Conservation (phyloP, 2,329 filamentous ascomycete species). For the Neofusicoccum sp. region DNA sequence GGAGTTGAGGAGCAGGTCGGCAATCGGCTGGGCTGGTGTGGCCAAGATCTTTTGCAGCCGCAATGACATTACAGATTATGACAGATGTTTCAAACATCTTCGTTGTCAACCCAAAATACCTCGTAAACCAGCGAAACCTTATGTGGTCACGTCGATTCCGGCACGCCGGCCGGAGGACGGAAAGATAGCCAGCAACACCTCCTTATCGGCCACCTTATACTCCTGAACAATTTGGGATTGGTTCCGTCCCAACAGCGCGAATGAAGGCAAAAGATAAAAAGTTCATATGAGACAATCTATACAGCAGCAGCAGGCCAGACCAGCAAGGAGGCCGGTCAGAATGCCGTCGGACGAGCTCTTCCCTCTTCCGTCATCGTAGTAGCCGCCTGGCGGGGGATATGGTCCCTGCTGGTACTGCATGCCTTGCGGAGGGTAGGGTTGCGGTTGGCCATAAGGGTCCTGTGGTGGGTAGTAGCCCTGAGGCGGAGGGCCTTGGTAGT, state of each 20-base stretch:
- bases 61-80: constrained; percentile 1
- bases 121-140: background rate
- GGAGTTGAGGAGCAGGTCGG: background rate
- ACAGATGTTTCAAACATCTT: background rate
- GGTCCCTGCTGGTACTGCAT: constrained; percentile 11
- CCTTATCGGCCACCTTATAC: background rate
- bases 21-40: background rate
- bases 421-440: background rate
- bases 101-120: background rate
- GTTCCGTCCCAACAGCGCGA: too few relatives aligned
- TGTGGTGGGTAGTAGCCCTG: constrained; percentile 5
- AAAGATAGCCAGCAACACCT: background rate
- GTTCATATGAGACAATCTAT: background rate
- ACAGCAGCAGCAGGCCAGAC: constrained; percentile 10
- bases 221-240: background rate
- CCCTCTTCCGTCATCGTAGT: background rate
- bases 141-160: background rate
- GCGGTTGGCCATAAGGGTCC: background rate
- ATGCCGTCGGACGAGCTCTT: constrained; percentile 7
- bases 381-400: background rate
- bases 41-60: background rate
- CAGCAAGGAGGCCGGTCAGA: background rate
- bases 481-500: background rate
- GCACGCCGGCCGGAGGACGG: background rate
- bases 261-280: too few relatives aligned